Evolutionary conservation across 2,329 filamentous ascomycete species (phyloP).

Genomic region (Ophiocordyceps unilateralis): DNA sequence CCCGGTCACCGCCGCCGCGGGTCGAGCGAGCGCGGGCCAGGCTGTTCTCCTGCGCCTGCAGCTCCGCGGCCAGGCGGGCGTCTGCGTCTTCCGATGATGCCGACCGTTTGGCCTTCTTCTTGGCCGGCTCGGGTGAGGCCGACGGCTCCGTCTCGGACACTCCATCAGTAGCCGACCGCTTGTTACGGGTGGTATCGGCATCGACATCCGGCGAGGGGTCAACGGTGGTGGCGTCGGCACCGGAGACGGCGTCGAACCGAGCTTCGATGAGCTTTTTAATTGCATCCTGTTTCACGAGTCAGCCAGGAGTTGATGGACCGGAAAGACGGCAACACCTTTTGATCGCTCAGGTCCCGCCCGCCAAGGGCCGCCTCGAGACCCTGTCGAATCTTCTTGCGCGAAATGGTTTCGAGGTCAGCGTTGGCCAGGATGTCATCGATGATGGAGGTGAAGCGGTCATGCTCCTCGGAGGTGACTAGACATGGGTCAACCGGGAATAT

Average conservation of each 20-base stretch:
- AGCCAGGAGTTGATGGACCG: not conserved
- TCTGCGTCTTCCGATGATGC: constrained; percentile 54
- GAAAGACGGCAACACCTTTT: constrained; percentile 28
- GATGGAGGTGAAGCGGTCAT: constrained; percentile 34
- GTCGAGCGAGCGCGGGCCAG: constrained; percentile 51
- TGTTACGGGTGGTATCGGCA: constrained; percentile 16
- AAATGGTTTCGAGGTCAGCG: constrained; percentile 44
- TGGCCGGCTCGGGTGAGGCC: constrained; percentile 25
- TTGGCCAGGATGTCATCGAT: constrained; percentile 42
- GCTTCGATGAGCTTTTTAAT: constrained; percentile 58
- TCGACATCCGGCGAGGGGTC: constrained; percentile 4
- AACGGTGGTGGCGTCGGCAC: constrained; percentile 27
- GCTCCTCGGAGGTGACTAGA: constrained; percentile 32
- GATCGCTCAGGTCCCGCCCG: constrained; percentile 38
- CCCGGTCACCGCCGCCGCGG: constrained; percentile 50
- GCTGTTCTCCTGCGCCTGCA: constrained; percentile 86
- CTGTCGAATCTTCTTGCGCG: constrained; percentile 43
- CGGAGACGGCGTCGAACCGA: constrained; percentile 54
- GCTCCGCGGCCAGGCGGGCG: constrained; percentile 66
- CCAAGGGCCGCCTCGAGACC: constrained; percentile 36
- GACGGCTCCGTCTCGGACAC: constrained; percentile 27
- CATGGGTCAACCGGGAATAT: too few species aligned
- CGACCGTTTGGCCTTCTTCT: constrained; percentile 53
- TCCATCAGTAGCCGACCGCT: constrained; percentile 18
- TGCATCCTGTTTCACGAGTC: constrained; percentile 29